phyloP scores from a whole-genome alignment of 1,284 basidiomycete species.

The Rhodotorula sp. region DNA sequence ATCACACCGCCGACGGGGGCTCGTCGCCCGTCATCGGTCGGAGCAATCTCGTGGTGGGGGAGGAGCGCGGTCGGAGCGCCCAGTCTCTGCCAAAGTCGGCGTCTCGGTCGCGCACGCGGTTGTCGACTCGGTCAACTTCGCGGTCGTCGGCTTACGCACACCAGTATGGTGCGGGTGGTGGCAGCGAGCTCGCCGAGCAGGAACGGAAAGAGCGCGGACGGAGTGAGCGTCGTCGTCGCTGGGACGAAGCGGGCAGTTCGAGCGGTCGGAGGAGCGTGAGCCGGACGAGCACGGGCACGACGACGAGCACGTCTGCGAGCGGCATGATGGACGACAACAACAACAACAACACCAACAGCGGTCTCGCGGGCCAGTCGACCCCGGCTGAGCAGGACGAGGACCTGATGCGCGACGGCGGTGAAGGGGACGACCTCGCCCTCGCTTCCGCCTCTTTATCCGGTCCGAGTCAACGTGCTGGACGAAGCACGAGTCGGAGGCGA shows the following conservation, averaged over 20 bases:
- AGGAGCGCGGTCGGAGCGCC: constrained; percentile 2
- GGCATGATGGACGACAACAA: background rate
- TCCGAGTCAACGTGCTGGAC: background rate
- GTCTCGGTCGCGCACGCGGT: constrained; percentile 8
- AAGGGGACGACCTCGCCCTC: background rate
- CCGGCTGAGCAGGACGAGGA: background rate
- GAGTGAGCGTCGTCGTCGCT: constrained; percentile 15
- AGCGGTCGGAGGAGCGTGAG: constrained; percentile 5
- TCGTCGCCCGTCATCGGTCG: background rate
- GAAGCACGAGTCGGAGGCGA: background rate
- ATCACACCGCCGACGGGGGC: constrained; percentile 1
- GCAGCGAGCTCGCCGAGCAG: constrained; percentile 1
- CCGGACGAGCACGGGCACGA: constrained; percentile 13
- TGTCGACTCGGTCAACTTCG: constrained; percentile 4
- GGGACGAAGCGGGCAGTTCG: constrained; percentile 22
- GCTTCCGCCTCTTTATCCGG: background rate
- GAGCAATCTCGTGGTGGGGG: background rate
- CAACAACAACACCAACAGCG: background rate
- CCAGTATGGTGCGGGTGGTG: background rate
- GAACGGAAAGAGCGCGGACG: constrained; percentile 21
- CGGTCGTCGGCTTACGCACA: constrained; percentile 5
- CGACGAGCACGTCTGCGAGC: constrained; percentile 9
- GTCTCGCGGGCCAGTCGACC: background rate
- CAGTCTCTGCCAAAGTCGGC: background rate
- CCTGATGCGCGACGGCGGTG: background rate